phyloP scores from a whole-genome alignment of 108 stramenopile genomes.

The Conticribra guillardii region DNA sequence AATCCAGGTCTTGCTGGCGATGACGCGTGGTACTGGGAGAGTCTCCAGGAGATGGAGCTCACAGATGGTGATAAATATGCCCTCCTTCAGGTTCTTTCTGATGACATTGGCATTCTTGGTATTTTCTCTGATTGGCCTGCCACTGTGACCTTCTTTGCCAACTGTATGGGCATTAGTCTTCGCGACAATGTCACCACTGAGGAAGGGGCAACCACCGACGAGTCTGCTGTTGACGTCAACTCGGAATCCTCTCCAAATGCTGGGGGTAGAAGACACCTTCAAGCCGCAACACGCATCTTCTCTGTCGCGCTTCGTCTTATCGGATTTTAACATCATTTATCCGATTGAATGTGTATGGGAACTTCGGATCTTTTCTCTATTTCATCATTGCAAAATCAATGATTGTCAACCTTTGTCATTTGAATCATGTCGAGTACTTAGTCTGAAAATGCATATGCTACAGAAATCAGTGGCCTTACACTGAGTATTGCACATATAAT shows the following conservation, averaged over 20 bases:
- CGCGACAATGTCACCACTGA: not conserved
- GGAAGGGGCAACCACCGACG: not conserved
- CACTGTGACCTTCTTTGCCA: conserved; percentile 73
- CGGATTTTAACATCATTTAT: conserved; percentile 28
- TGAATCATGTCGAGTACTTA: no score
- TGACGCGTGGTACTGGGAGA: conserved; percentile 58
- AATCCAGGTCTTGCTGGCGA: conserved; percentile 46
- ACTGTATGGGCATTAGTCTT: conserved; percentile 57
- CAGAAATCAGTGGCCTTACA: no score
- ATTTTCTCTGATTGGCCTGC: conserved; percentile 82
- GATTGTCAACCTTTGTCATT: no score
- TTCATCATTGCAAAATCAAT: no score
- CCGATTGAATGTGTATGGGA: no score
- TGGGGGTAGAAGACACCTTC: conserved; percentile 2
- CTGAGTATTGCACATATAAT: no score
- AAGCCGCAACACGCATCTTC: conserved; percentile 4
- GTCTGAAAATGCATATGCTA: no score
- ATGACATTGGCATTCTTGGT: conserved; percentile 67
- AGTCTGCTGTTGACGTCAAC: not conserved
- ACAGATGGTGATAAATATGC: conserved; percentile 55
- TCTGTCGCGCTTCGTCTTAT: conserved; percentile 13
- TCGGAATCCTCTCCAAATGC: not conserved
- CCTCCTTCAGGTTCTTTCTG: conserved; percentile 53
- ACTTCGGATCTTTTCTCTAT: no score
- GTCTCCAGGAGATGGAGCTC: conserved; percentile 30